These are phyloP conservation scores for Cytospora mali DNA, from an alignment of 2,329 filamentous ascomycete species.

Conservation along the genomic window DNA sequence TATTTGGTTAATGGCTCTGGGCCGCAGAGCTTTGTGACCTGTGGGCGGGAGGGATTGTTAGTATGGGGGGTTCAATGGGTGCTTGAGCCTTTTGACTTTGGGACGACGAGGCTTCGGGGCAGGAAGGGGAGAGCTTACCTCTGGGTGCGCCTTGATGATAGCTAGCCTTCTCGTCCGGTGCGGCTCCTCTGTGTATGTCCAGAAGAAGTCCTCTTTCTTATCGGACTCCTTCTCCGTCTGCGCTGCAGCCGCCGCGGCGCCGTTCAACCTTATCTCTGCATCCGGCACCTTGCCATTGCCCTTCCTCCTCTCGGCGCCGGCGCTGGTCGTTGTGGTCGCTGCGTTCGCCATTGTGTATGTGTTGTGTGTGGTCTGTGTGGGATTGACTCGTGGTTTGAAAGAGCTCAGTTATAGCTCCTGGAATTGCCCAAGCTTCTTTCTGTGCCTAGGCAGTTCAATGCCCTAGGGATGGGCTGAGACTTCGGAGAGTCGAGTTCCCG, in stretches of 20 bases:
- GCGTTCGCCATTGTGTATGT: slow-evolving; percentile 35
- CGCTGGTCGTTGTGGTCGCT: slow-evolving; percentile 32
- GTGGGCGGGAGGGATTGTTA: slow-evolving; percentile 26
- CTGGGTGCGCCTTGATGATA: slow-evolving; percentile 97
- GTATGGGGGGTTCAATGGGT: slow-evolving; percentile 2
- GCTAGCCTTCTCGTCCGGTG: slow-evolving; percentile 87
- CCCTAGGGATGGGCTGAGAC: slow-evolving; percentile 22
- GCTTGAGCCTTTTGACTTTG: background rate
- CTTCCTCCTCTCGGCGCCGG: slow-evolving; percentile 33
- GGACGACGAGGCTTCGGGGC: background rate
- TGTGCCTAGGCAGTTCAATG: slow-evolving; percentile 7
- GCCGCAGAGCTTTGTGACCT: slow-evolving; percentile 97
- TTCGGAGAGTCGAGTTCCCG: slow-evolving; percentile 21
- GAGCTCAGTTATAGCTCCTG: slow-evolving; percentile 6
- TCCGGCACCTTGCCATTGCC: slow-evolving; percentile 28
- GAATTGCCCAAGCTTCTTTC: background rate
- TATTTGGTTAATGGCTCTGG: slow-evolving; percentile 96
- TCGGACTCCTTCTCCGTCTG: slow-evolving; percentile 46
- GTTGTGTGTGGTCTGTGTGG: background rate
- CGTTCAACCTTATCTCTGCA: slow-evolving; percentile 18
- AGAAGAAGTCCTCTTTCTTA: slow-evolving; percentile 72
- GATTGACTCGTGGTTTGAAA: background rate
- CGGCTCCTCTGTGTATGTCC: slow-evolving; percentile 98
- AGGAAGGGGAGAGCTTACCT: slow-evolving; percentile 57
- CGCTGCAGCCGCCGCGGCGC: slow-evolving; percentile 33